Percentiles rank a stretch among this genome's conserved stretches.
phyloP scores from a whole-genome alignment of 306 rosid genomes.

The Cicer judaicum region DNA sequence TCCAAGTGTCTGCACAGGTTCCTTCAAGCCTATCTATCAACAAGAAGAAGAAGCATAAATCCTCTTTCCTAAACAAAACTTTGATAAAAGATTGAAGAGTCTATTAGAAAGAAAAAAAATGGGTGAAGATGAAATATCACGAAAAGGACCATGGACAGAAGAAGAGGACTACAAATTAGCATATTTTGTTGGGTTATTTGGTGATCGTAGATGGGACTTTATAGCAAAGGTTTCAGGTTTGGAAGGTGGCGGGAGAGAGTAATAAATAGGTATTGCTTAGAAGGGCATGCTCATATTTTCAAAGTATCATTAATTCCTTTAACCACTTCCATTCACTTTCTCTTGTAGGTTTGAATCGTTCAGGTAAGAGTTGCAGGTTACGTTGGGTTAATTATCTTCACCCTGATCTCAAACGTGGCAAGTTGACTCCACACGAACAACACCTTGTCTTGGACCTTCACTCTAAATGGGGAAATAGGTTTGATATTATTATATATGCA shows the following conservation, averaged over 20 bases:
- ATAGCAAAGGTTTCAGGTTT: slow-evolving; percentile 98
- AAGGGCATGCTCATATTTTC: slow-evolving; percentile 45
- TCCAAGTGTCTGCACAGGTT: slow-evolving; percentile 40
- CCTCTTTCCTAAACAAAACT: background rate
- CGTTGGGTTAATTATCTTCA: slow-evolving; percentile 98
- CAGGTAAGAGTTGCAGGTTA: slow-evolving; percentile 97
- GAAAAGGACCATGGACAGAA: slow-evolving; percentile 98
- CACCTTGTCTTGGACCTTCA: slow-evolving; percentile 80
- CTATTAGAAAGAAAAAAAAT: slow-evolving; percentile 22
- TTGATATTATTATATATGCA: background rate
- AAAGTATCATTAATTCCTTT: slow-evolving; percentile 52
- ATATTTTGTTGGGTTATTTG: slow-evolving; percentile 76
- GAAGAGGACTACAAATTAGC: slow-evolving; percentile 79
- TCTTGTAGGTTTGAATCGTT: slow-evolving; percentile 86
- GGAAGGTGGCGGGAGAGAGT: slow-evolving; percentile 97
- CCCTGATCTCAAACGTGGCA: slow-evolving; percentile 94
- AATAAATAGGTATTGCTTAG: slow-evolving; percentile 62
- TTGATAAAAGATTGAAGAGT: background rate
- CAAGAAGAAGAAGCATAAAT: background rate
- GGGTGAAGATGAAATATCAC: slow-evolving; percentile 52
- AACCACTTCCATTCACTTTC: slow-evolving; percentile 48
- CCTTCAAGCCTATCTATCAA: slow-evolving; percentile 7
- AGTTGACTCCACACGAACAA: slow-evolving; percentile 88
- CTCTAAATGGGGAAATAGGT: slow-evolving; percentile 98
- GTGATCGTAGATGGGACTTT: slow-evolving; percentile 98